Percentiles rank a stretch among this genome's conserved stretches.
These are phyloP conservation scores for Raphanus sativus DNA, from an alignment of 345 rosid genomes.

Conservation along the genomic window DNA sequence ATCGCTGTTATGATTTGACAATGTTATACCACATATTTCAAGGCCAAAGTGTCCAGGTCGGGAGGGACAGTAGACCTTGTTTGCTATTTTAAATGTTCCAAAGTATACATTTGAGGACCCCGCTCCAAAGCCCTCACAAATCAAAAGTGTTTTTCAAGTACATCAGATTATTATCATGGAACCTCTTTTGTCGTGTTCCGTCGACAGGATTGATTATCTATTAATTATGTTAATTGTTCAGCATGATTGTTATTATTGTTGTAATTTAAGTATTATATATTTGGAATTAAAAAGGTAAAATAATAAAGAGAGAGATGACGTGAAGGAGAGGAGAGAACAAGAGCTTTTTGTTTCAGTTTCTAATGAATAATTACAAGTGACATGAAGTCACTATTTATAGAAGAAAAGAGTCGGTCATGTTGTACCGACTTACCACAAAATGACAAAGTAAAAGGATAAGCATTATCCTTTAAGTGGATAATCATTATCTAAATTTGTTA, in stretches of 20 bases:
- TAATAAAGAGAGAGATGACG: too few species aligned
- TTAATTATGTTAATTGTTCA: constrained; percentile 3
- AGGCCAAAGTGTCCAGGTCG: constrained; percentile 34
- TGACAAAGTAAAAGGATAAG: too few species aligned
- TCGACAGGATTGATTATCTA: constrained; percentile 5
- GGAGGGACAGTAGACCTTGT: constrained; percentile 34
- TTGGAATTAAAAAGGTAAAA: too few species aligned
- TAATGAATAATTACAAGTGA: too few species aligned
- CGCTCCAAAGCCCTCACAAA: constrained; percentile 8
- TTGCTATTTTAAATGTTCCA: constrained; percentile 29
- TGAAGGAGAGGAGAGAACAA: too few species aligned
- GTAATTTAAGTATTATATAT: too few species aligned
- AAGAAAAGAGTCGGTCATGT: too few species aligned
- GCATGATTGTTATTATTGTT: not conserved
- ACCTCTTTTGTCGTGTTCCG: constrained; percentile 29
- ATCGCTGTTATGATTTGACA: constrained; percentile 22
- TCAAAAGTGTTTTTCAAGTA: constrained; percentile 35
- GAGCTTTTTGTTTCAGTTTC: too few species aligned
- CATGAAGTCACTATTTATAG: too few species aligned
- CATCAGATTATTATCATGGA: constrained; percentile 32
- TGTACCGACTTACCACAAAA: too few species aligned
- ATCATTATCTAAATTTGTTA: too few species aligned
- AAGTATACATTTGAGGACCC: constrained; percentile 34
- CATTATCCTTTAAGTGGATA: too few species aligned
- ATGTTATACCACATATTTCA: constrained; percentile 22